These are phyloP conservation scores for Serpula lacrymans DNA, from an alignment of 768 basidiomycete genomes.

Conservation along the genomic window DNA sequence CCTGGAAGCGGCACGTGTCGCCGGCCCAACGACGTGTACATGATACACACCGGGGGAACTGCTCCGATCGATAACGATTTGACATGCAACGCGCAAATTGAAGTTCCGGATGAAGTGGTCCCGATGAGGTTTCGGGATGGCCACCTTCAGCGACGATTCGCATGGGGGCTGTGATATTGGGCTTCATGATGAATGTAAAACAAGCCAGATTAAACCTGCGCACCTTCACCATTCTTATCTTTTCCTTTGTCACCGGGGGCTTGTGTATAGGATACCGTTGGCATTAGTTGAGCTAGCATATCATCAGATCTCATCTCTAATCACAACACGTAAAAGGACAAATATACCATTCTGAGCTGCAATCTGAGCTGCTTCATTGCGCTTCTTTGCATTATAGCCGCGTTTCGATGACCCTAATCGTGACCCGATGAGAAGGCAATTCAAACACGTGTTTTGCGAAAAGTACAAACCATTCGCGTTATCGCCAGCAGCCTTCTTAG, in stretches of 20 bases:
- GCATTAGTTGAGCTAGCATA: conserved; percentile 41
- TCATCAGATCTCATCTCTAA: conserved; percentile 1
- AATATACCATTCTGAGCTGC: conserved; percentile 60
- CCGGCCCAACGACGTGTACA: conserved; percentile 87
- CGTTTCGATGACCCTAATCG: conserved; percentile 47
- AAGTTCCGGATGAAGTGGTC: conserved; percentile 55
- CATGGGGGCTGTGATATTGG: conserved; percentile 18
- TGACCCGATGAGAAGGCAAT: conserved; percentile 11
- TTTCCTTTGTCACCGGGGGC: conserved; percentile 40
- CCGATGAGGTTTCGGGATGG: conserved; percentile 24
- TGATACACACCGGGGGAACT: conserved; percentile 77
- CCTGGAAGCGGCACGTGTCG: conserved; percentile 84
- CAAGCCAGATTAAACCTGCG: conserved; percentile 10
- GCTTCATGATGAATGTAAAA: conserved; percentile 2
- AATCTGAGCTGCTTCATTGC: conserved; percentile 64
- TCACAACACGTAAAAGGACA: conserved; percentile 4
- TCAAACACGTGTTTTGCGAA: conserved; percentile 4
- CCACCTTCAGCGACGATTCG: conserved; percentile 25
- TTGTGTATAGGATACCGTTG: conserved; percentile 41
- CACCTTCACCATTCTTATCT: conserved; percentile 40
- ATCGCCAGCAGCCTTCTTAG: conserved; percentile 29
- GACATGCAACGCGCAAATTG: conserved; percentile 86
- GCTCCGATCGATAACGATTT: conserved; percentile 65
- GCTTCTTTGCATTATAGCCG: conserved; percentile 70
- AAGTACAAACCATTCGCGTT: conserved; percentile 30